These are phyloP conservation scores for Suillus clintonianus DNA, from an alignment of 768 basidiomycete genomes.

Conservation along the genomic window DNA sequence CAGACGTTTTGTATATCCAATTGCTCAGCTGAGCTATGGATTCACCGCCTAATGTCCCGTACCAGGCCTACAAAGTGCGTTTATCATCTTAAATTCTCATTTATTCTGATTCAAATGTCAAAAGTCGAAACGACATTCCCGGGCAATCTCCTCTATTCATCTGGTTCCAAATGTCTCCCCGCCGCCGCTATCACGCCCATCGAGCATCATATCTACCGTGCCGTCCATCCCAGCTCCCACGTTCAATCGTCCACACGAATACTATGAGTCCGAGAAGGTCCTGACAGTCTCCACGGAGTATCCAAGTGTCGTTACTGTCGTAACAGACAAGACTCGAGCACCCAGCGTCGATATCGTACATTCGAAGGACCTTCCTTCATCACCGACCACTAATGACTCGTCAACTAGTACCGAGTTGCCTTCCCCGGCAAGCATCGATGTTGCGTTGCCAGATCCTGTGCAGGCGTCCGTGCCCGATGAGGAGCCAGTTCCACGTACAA, in stretches of 20 bases:
- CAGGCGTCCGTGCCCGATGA: background rate
- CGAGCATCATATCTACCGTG: constrained; percentile 15
- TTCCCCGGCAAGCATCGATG: constrained; percentile 1
- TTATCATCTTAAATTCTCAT: background rate
- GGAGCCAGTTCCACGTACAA: constrained; percentile 3
- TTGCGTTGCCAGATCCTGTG: background rate
- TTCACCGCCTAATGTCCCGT: constrained; percentile 38
- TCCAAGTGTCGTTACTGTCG: constrained; percentile 7
- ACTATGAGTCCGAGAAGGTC: constrained; percentile 22
- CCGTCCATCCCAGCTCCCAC: constrained; percentile 4
- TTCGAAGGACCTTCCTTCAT: constrained; percentile 9
- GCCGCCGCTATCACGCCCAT: constrained; percentile 20
- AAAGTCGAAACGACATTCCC: constrained; percentile 52
- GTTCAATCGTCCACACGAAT: constrained; percentile 5
- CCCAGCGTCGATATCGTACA: constrained; percentile 9
- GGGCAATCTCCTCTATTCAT: constrained; percentile 34
- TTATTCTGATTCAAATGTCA: constrained; percentile 1
- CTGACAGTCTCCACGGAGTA: constrained; percentile 9
- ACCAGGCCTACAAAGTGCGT: constrained; percentile 51
- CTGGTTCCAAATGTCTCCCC: constrained; percentile 26
- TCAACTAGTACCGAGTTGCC: background rate
- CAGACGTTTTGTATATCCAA: background rate
- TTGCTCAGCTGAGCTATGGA: constrained; percentile 11
- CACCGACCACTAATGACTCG: constrained; percentile 8
- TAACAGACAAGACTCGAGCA: constrained; percentile 6